Base-by-base conservation (phyloP, 1,284 basidiomycete genomes). In the Afroboletus lepidellus region DNA sequence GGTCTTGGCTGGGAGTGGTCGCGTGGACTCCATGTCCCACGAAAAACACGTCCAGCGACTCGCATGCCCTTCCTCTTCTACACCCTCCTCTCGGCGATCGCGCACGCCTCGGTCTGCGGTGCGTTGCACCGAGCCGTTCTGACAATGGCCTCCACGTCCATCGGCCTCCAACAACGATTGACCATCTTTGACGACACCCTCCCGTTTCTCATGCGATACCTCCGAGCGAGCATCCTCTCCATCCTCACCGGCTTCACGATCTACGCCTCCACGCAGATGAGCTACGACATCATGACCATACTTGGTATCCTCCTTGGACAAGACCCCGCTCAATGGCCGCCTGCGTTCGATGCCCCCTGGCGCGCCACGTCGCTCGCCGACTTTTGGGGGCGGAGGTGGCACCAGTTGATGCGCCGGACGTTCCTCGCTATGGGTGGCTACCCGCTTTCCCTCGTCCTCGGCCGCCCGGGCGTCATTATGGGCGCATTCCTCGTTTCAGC, bases 381-480 rank as follows among this genome's bases (percentile, higher is more conserved):
- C 16, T 36, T 36, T 9, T 36, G 34, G 67, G 56, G 65, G 2
- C 27, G 27, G 8, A 74, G 57, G 9, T 42, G 41, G 41, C 41
- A 42, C 25, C 39, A 41, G 24, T 41, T n/a, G n/a, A 18, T 41
- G n/a, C 41, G 41, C n/a, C 41, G n/a, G 8, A 41, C 12, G 8
- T 41, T 41, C 41, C 41, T 41, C 18, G 41, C 29, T 4, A 8
- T 12, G 3, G 41, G 41, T 8, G 25, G 41, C 13, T 18, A 41
- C n/a, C 41, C 41, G 7, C 25, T 41, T 12, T 41, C 41, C n/a
- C 12, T 20, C 25, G n/a, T 41, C n/a, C n/a, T 41, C 12, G 41
- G 41, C 25, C 41, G 41, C 25, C 7, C 41, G 7, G 41, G 41
- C 15, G 3, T 18, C n/a, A 25, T 41, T 13, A 18, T 41, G 25